phyloP scores from a whole-genome alignment of 2,329 filamentous ascomycete genomes.

The Diaporthe ampelina region DNA sequence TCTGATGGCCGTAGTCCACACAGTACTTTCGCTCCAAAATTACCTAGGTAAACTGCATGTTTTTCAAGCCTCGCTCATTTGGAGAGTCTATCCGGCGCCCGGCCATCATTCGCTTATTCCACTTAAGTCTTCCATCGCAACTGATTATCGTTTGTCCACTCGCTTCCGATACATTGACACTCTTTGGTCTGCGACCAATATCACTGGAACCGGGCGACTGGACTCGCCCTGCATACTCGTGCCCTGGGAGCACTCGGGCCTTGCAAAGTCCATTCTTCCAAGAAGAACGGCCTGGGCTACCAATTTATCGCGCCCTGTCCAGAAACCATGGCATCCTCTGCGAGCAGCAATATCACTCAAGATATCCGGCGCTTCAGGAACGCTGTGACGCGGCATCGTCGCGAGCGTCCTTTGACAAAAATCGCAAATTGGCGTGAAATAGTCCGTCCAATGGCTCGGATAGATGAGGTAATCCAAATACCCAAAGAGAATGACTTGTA shows the following conservation, averaged over 20 bases:
- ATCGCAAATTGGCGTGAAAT: too few species aligned
- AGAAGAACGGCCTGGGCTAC: background rate
- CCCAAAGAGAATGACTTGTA: slow-evolving; percentile 5
- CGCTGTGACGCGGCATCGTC: background rate
- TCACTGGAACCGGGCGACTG: background rate
- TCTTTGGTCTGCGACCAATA: background rate
- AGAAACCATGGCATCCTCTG: too few species aligned
- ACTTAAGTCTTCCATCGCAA: background rate
- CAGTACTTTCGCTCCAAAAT: background rate
- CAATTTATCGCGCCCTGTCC: background rate
- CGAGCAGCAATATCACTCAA: background rate
- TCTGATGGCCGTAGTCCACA: background rate
- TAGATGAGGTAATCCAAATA: slow-evolving; percentile 24
- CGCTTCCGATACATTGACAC: background rate
- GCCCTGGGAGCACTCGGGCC: background rate
- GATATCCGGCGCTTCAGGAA: background rate
- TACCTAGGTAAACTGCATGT: background rate
- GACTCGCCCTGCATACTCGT: background rate
- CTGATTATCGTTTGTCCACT: background rate
- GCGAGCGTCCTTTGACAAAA: too few species aligned
- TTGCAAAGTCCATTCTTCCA: background rate
- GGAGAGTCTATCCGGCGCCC: background rate
- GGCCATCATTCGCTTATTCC: background rate
- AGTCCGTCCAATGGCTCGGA: background rate
- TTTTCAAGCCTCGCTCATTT: background rate